Conservation (phyloP, 2,329 filamentous ascomycete genomes). For the Clonostachys sp. region DNA sequence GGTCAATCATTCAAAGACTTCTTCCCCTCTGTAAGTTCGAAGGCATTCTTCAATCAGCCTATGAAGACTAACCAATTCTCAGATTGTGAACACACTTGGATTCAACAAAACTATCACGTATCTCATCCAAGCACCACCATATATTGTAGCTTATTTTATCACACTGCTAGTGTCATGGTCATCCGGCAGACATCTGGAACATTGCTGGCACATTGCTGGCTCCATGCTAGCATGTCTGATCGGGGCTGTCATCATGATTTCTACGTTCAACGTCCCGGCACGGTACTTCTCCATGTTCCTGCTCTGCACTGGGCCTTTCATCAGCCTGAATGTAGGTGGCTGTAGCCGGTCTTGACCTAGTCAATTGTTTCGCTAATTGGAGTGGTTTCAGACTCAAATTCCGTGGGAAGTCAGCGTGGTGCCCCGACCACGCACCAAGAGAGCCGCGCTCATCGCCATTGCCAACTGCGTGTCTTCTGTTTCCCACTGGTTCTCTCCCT, state of each 20-base stretch:
- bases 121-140: constrained; percentile 33
- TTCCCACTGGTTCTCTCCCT: constrained; percentile 34
- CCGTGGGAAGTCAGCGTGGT: constrained; percentile 36
- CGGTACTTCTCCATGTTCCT: constrained; percentile 36
- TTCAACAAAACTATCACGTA: constrained; percentile 22
- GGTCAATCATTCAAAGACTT: constrained; percentile 4
- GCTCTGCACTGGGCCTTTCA: constrained; percentile 28
- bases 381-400: constrained; percentile 26
- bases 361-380: constrained; percentile 14
- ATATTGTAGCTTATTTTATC: constrained; percentile 32
- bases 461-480: constrained; percentile 31
- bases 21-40: constrained; percentile 13
- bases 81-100: constrained; percentile 16
- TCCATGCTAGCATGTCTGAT: constrained; percentile 27
- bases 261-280: constrained; percentile 29
- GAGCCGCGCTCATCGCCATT: constrained; percentile 33
- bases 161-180: constrained; percentile 29
- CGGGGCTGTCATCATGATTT: constrained; percentile 35
- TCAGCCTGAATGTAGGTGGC: constrained; percentile 23
- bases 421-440: constrained; percentile 29
- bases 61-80: not conserved
- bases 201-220: constrained; percentile 32
- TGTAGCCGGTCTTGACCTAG: not conserved
- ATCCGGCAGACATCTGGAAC: constrained; percentile 26
- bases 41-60: not conserved